These are phyloP conservation scores for Tetrahymena borealis DNA, from an alignment of 73 alveolate species.

Conservation along the genomic window DNA sequence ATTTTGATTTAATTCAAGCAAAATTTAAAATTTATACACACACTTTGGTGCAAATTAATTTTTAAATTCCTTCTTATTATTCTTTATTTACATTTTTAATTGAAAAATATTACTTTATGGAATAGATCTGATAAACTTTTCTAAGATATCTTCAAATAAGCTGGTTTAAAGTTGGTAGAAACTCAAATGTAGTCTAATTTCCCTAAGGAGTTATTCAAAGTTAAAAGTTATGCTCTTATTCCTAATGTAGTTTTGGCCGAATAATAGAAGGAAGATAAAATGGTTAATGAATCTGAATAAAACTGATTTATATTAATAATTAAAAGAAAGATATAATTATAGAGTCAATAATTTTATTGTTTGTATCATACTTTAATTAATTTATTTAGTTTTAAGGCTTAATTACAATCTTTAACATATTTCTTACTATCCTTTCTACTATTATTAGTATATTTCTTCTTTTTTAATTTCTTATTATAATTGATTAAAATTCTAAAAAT, in stretches of 20 bases:
- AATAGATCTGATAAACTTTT: constrained; percentile 27
- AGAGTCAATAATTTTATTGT: no score
- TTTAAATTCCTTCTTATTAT: neutral
- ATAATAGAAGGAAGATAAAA: neutral
- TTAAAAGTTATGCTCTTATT: neutral
- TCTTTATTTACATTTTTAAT: neutral
- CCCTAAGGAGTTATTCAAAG: neutral
- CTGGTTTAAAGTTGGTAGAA: constrained; percentile 35
- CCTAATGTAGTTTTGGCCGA: no score
- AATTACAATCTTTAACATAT: no score
- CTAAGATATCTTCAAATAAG: constrained; percentile 41
- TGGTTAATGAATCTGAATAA: neutral
- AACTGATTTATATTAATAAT: neutral
- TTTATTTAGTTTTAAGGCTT: no score
- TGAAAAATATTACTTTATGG: neutral
- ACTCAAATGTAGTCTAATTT: neutral
- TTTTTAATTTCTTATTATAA: no score
- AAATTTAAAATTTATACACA: no score
- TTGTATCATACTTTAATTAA: no score
- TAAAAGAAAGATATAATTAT: neutral
- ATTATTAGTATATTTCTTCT: no score
- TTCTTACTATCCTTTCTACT: no score
- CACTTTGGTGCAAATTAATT: no score
- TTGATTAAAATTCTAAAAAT: no score
- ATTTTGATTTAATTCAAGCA: neutral